These are phyloP conservation scores for Debaryomyces coudertii DNA, from an alignment of 1,139 yeast genomes.

Conservation along the genomic window DNA sequence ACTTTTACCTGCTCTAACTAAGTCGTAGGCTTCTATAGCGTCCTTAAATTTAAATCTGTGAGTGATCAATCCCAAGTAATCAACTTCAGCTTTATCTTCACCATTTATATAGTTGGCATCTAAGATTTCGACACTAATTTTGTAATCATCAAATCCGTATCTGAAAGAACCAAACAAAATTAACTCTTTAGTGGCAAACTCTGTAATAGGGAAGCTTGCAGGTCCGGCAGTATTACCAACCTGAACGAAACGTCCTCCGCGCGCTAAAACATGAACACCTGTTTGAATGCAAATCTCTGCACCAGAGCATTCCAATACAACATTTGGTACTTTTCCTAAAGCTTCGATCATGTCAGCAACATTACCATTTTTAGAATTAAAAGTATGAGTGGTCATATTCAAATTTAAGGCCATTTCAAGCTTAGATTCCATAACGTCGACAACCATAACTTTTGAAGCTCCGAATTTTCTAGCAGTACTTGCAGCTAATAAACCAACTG, in stretches of 20 bases:
- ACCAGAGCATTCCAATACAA: slow-evolving; percentile 69
- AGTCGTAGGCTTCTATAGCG: slow-evolving; percentile 72
- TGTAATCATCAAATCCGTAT: slow-evolving; percentile 68
- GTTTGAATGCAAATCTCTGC: slow-evolving; percentile 63
- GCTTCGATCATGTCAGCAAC: slow-evolving; percentile 23
- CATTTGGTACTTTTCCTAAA: slow-evolving; percentile 48
- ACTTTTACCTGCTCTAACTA: slow-evolving; percentile 56
- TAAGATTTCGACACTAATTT: slow-evolving; percentile 61
- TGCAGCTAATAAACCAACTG: slow-evolving; percentile 83
- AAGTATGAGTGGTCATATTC: slow-evolving; percentile 61
- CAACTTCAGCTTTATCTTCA: slow-evolving; percentile 38
- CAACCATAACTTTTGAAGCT: slow-evolving; percentile 67
- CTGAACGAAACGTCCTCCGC: slow-evolving; percentile 64
- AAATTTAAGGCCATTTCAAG: slow-evolving; percentile 60
- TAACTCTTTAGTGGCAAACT: slow-evolving; percentile 63
- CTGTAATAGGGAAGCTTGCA: slow-evolving; percentile 67
- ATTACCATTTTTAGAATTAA: slow-evolving; percentile 56
- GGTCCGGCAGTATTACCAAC: slow-evolving; percentile 70
- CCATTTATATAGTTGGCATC: slow-evolving; percentile 58
- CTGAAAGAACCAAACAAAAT: slow-evolving; percentile 68
- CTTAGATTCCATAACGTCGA: slow-evolving; percentile 64
- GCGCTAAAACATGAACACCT: slow-evolving; percentile 55
- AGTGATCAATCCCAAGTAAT: slow-evolving; percentile 57
- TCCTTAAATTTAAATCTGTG: slow-evolving; percentile 69
- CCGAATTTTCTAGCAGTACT: slow-evolving; percentile 82